Evolutionary conservation across 108 stramenopile genomes (phyloP).

Genomic region (Cyclostephanos invisitatus): DNA sequence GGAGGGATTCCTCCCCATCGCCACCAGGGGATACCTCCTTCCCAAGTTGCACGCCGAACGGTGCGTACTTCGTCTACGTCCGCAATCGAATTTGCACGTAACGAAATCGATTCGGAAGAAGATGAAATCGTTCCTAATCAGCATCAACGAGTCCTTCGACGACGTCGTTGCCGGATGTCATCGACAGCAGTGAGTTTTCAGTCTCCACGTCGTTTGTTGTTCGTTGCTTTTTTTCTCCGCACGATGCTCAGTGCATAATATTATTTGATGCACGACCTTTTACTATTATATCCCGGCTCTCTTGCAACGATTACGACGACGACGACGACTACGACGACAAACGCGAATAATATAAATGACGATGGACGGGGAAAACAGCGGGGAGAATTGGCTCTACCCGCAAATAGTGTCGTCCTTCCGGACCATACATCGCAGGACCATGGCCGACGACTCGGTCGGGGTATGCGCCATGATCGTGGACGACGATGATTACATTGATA

Average conservation of each 20-base stretch:
- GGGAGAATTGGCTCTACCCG: constrained; percentile 79
- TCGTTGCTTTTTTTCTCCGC: too few relatives aligned
- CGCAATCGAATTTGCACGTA: constrained; percentile 57
- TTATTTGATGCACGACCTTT: too few relatives aligned
- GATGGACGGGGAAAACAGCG: neutral
- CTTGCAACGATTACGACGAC: too few relatives aligned
- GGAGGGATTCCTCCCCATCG: constrained; percentile 89
- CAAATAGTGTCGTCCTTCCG: constrained; percentile 71
- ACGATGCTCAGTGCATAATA: too few relatives aligned
- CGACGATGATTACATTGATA: neutral
- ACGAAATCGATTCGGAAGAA: constrained; percentile 75
- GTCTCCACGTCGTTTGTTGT: too few relatives aligned
- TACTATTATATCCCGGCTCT: too few relatives aligned
- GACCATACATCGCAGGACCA: constrained; percentile 34
- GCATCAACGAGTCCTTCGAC: constrained; percentile 70
- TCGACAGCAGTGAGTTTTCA: constrained; percentile 60
- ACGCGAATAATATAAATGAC: too few relatives aligned
- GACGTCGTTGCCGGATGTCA: constrained; percentile 77
- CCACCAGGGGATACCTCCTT: constrained; percentile 54
- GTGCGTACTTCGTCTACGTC: constrained; percentile 58
- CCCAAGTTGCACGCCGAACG: constrained; percentile 84
- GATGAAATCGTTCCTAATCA: constrained; percentile 58
- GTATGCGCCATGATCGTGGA: constrained; percentile 26
- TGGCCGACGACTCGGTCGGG: constrained; percentile 8
- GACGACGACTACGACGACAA: too few relatives aligned